phyloP scores from a whole-genome alignment of 768 basidiomycete species.

The Glaciozyma martinii region DNA sequence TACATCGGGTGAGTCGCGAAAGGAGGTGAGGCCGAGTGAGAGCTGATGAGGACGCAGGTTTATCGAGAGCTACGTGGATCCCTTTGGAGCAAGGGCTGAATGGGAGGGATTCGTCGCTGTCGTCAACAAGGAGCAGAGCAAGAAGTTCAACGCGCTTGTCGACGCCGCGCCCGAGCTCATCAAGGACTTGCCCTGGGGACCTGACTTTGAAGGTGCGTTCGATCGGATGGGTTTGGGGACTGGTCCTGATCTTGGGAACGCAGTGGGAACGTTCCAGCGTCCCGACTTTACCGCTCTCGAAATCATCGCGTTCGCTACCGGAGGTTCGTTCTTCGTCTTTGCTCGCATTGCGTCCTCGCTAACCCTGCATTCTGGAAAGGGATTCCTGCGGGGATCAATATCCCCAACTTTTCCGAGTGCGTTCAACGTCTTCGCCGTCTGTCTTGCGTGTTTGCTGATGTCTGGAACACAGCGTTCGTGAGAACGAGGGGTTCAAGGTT shows the following conservation, averaged over 20 bases:
- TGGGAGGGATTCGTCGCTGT: constrained; percentile 58
- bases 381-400: constrained; percentile 78
- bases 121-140: constrained; percentile 41
- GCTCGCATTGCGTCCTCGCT: too few species aligned
- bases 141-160: constrained; percentile 63
- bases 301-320: constrained; percentile 71
- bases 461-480: constrained; percentile 56
- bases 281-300: constrained; percentile 76
- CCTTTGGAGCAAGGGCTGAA: constrained; percentile 81
- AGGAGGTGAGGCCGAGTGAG: background rate
- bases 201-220: constrained; percentile 24
- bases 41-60: background rate
- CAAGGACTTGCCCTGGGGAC: constrained; percentile 73
- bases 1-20: constrained; percentile 9
- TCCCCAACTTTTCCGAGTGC: constrained; percentile 13
- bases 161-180: constrained; percentile 67
- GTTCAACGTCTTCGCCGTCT: background rate
- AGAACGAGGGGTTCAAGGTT: constrained; percentile 65
- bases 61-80: constrained; percentile 64
- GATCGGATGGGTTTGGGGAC: constrained; percentile 41
- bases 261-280: constrained; percentile 59
- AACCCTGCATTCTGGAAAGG: too few species aligned
- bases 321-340: too few species aligned
- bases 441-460: background rate
- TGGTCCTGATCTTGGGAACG: constrained; percentile 15